Evolutionary conservation across 2,329 filamentous ascomycete species (phyloP).

Genomic region (Nemania abortiva): DNA sequence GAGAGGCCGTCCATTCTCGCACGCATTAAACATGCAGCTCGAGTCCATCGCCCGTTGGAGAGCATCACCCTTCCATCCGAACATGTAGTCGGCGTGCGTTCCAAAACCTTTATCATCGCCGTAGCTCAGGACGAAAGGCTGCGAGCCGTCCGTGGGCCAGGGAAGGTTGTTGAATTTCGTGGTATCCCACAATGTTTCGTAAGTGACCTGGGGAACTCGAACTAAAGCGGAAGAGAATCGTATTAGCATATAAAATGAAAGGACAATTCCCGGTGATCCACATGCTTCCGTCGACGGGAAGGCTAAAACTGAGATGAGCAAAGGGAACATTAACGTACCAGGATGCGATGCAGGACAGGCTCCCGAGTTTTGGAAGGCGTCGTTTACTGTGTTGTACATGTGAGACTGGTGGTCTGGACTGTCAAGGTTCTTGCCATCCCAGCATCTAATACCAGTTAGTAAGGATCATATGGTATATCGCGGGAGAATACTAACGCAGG

Average conservation of each 20-base stretch:
- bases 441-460: constrained; percentile 53
- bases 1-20: constrained; percentile 49
- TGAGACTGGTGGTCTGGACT: constrained; percentile 49
- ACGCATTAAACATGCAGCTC: constrained; percentile 50
- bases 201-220: constrained; percentile 57
- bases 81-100: constrained; percentile 56
- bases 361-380: constrained; percentile 47
- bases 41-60: constrained; percentile 52
- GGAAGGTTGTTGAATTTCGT: constrained; percentile 54
- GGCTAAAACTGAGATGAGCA: not conserved
- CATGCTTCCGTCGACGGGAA: not conserved
- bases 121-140: constrained; percentile 50
- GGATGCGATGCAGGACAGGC: constrained; percentile 58
- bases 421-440: constrained; percentile 61
- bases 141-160: constrained; percentile 53
- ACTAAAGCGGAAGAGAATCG: constrained; percentile 42
- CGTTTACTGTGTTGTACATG: constrained; percentile 52
- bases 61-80: constrained; percentile 53
- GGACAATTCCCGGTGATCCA: not conserved
- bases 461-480: not conserved
- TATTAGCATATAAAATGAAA: not conserved
- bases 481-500: constrained; percentile 47
- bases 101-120: constrained; percentile 52
- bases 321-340: not conserved
- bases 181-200: constrained; percentile 62